Conservation (phyloP, 179 eudicot genomes). For the Nepenthes alata region DNA sequence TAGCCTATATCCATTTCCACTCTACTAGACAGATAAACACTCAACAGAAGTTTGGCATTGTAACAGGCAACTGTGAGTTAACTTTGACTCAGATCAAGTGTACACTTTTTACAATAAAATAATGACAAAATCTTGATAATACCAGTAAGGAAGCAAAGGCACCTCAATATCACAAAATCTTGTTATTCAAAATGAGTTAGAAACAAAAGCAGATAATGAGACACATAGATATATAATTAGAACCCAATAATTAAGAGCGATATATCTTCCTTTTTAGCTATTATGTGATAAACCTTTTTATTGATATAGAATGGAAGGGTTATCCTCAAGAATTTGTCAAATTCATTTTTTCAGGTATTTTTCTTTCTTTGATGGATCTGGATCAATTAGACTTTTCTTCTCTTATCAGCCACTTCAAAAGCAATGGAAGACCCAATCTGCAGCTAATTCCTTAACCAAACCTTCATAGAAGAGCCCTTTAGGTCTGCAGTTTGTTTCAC, state of each 20-base stretch:
- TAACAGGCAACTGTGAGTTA: no score
- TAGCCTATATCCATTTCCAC: background rate
- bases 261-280: no score
- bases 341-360: background rate
- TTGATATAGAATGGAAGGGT: background rate
- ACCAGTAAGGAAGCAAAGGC: background rate
- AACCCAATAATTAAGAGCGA: background rate
- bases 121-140: background rate
- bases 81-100: no score
- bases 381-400: background rate
- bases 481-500: constrained; percentile 74
- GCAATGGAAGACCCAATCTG: background rate
- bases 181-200: background rate
- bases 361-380: background rate
- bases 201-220: background rate
- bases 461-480: constrained; percentile 81
- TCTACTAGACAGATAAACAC: background rate
- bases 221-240: background rate
- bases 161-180: background rate
- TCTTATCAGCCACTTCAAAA: background rate
- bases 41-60: no score
- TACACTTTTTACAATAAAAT: background rate
- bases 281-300: no score
- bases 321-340: no score
- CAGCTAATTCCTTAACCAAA: constrained; percentile 7